phyloP scores from a whole-genome alignment of 2,329 filamentous ascomycete species.

The Aureobasidium uvarum region DNA sequence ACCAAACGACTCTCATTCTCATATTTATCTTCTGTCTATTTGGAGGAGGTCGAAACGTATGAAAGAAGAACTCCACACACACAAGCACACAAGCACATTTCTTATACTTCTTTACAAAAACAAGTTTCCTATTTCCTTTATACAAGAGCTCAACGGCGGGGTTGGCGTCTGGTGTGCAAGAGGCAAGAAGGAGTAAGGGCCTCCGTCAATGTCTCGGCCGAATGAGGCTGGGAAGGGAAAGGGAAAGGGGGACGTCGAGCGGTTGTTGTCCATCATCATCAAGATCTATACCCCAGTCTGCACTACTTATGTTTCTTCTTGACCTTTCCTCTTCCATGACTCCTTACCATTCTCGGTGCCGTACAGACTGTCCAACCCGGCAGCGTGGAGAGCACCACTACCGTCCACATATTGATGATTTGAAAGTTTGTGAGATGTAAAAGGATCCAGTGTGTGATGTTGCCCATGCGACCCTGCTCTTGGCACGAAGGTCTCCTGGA shows the following conservation, averaged over 20 bases:
- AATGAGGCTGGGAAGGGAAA: constrained; percentile 5
- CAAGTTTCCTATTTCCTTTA: constrained; percentile 1
- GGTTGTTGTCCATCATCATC: constrained; percentile 12
- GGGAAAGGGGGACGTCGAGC: constrained; percentile 4
- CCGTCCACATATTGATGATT: background rate
- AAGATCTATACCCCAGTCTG: constrained; percentile 22
- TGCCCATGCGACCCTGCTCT: background rate
- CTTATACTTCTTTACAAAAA: constrained; percentile 14
- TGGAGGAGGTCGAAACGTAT: constrained; percentile 4
- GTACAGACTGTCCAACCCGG: background rate
- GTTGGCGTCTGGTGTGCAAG: constrained; percentile 18
- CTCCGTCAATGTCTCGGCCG: background rate
- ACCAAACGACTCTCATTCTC: constrained; percentile 17
- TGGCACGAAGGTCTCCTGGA: background rate
- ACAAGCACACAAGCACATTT: constrained; percentile 12
- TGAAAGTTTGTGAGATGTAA: too few species aligned
- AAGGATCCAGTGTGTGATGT: background rate
- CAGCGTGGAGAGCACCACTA: background rate
- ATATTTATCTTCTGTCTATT: constrained; percentile 21
- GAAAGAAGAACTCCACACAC: constrained; percentile 16
- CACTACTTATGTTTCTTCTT: constrained; percentile 19
- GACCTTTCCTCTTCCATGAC: background rate
- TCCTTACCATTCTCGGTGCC: background rate
- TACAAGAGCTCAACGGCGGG: constrained; percentile 13
- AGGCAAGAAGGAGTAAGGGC: constrained; percentile 7